Evolutionary conservation across 495 filamentous ascomycete genomes (phyloP).

Genomic region (Hyaloscypha hepaticicola): DNA sequence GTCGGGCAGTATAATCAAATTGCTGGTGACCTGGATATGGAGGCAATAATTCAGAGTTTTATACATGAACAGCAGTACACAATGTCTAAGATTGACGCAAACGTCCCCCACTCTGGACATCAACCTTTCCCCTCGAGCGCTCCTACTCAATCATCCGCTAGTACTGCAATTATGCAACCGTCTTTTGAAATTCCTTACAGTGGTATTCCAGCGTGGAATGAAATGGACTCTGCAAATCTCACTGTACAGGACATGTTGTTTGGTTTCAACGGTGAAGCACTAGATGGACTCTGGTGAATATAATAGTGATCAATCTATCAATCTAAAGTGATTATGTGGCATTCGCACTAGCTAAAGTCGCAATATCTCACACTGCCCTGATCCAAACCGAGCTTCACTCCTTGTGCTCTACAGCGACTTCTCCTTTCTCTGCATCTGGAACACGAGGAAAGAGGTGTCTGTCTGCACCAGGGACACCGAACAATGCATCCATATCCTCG

Average conservation of each 20-base stretch:
- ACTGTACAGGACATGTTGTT: slow-evolving; percentile 11
- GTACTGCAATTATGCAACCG: neutral
- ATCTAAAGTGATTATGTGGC: neutral
- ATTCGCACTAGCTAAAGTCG: no score
- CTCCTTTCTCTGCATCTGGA: neutral
- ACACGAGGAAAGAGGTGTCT: no score
- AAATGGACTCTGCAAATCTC: neutral
- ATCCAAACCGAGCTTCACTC: neutral
- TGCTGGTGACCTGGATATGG: slow-evolving; percentile 10
- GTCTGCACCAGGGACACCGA: slow-evolving; percentile 39
- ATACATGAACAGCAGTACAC: slow-evolving; percentile 2
- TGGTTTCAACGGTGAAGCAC: slow-evolving; percentile 11
- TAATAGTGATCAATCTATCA: neutral
- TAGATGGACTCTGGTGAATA: slow-evolving; percentile 3
- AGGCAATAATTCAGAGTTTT: slow-evolving; percentile 17
- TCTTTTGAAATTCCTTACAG: neutral
- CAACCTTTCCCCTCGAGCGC: neutral
- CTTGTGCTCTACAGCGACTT: neutral
- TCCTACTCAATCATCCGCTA: neutral
- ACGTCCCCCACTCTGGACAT: no score
- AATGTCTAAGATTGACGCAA: neutral
- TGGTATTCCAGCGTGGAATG: neutral
- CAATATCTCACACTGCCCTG: neutral
- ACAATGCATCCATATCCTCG: slow-evolving; percentile 63
- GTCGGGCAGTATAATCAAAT: slow-evolving; percentile 10